A percentile compares a stretch with the other conserved stretches of the same genome.
Evolutionary conservation across 2,329 filamentous ascomycete genomes (phyloP).

Genomic region (Magnaporthiopsis incrustans): DNA sequence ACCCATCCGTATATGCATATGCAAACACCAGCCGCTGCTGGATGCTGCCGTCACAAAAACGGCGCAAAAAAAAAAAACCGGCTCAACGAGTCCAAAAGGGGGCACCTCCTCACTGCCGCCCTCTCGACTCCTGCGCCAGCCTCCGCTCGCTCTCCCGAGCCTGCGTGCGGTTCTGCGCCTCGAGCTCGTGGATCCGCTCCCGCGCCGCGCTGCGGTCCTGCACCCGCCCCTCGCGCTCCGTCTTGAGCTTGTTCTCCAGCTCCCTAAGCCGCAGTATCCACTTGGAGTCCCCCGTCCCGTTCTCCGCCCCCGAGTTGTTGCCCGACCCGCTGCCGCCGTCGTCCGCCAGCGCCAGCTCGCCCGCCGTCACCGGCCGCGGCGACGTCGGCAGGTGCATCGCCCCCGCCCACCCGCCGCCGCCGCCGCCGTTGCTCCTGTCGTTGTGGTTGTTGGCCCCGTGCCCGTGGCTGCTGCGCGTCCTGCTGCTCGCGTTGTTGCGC

Average conservation of each 20-base stretch:
- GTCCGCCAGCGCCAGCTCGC: conserved; percentile 16
- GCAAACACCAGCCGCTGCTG: not conserved
- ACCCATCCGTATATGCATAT: not conserved
- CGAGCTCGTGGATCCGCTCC: conserved; percentile 62
- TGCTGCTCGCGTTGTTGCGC: conserved; percentile 20
- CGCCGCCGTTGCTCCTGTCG: not conserved
- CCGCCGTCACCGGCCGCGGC: conserved; percentile 15
- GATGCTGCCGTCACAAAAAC: not conserved
- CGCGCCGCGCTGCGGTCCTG: conserved; percentile 78
- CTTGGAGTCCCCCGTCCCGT: conserved; percentile 49
- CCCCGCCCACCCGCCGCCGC: conserved; percentile 7
- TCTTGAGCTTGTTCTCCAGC: conserved; percentile 79
- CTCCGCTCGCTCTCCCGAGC: conserved; percentile 1
- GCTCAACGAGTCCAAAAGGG: not conserved
- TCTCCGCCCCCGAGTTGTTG: conserved; percentile 8
- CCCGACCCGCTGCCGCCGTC: conserved; percentile 15
- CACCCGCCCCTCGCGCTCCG: conserved; percentile 78
- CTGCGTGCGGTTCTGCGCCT: conserved; percentile 14
- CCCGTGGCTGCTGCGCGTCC: conserved; percentile 9
- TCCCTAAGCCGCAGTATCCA: conserved; percentile 84
- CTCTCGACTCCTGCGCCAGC: conserved; percentile 2
- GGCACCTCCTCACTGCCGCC: conserved; percentile 5
- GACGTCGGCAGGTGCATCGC: conserved; percentile 8
- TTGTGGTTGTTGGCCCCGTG: not conserved
- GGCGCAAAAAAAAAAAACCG: not conserved